Base-by-base conservation (phyloP, 805 yeast genomes). In the Candida yuanshanica region DNA sequence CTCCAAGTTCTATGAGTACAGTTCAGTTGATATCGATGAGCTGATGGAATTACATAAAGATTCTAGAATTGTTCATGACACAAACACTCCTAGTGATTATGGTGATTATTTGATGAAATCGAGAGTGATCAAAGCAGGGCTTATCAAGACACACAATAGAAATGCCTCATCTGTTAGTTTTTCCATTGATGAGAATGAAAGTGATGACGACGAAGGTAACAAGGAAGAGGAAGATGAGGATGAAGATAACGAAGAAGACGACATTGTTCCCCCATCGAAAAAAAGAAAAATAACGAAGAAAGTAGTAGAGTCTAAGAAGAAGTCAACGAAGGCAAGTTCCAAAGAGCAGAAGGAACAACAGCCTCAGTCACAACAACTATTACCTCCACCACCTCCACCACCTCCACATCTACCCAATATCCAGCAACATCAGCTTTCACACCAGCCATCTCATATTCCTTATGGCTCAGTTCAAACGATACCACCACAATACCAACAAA, bases 1-100 rank as follows among this genome's bases (percentile, higher is more conserved):
- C 55, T 60, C 68, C 29, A 84, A 83, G 54, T 75, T 89, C 20
- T 89, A 85, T 58, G 96, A 91, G 65, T 91, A 81, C 58, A 75
- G 89, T 8, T 80, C 95, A 4, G 80, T 81, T 14, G 79, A 81
- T 45, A 72, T 88, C 2, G 63, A 68, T 10, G 72, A 72, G 10
- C 62, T 83, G 34, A 50, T 79, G 12, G 57, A 61, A 10, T 58
- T 61, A 33, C 75, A 70, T 54, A 56, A 65, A 36, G 51, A 54
- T 21, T 42, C 52, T 4, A 46, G 45, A 2, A 53, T 54, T 34
- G 42, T 63, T 1, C 82, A 81, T 50, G 91, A 83, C 55, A 63
- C 66, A 12, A 83, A 83, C 55, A 67, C 71, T 17, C 90, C 90
- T 0, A 69, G 67, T 4, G 82, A 81, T 56, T 84, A 78, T 53